Base-by-base conservation (phyloP, 2,329 filamentous ascomycete genomes). In the Ascomycota sp. region DNA sequence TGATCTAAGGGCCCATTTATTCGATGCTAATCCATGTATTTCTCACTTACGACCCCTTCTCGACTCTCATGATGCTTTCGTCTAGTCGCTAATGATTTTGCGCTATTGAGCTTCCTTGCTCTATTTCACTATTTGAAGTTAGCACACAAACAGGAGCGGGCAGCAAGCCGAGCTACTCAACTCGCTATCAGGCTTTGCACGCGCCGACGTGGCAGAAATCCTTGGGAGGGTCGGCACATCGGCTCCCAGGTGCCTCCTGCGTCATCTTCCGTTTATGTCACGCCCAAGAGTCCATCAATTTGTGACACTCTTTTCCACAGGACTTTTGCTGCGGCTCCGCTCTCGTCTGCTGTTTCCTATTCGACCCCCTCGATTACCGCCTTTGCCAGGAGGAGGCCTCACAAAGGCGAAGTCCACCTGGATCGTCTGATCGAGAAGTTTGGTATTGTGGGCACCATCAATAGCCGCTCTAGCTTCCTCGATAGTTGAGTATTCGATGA, bases 341-440 rank as follows among this genome's bases (percentile, higher is more conserved):
- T 57, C 54, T 35, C 56, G 43, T 24, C 57, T 54, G 3, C 53
- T 51, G 10, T 54, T 53, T 3, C 51, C 46, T 4, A 41, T 48
- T 21, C 55, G 49, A 13, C 52, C 54, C 8, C 47, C 46, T 2
- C 50, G 45, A 1, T 3, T 11, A 11, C 51, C 53, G 3, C 48
- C 51, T 29, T 55, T 52, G 32, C 59, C 64, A 12, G 74, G 76
- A 11, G 79, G 79, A 33, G 80, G 80, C 29, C 80, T 61, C 34
- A 89, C 80, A 47, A 89, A 89, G 1, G 79, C 81, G 52, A 83
- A 89, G 55, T 89, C 80, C 35, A 86, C 79, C 34, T 66, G 58
- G 38, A 89, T 65, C 7, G 75, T 81, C 61, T 89, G 79, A 42
- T 89, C 80, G 27, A 89, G 65, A 32, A 89, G 58, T 51, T 85